Percentiles rank a stretch among this genome's conserved stretches.
Evolutionary conservation across 352 stramenopile genomes (phyloP).

Genomic region (Elongisporangium prolatum): DNA sequence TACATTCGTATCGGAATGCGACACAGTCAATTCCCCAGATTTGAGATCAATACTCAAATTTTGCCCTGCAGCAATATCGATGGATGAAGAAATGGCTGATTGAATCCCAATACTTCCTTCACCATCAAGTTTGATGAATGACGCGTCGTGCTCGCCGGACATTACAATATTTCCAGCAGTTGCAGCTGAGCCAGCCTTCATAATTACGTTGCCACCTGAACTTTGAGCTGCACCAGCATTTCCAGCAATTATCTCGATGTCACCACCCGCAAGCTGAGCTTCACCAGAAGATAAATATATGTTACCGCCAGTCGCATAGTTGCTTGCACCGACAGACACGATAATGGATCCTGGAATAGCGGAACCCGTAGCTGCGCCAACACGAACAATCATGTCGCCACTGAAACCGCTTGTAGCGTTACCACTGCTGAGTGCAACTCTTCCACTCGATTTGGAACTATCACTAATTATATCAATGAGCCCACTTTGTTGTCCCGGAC

Average conservation of each 20-base stretch:
- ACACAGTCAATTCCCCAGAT: constrained; percentile 44
- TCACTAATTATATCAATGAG: not conserved
- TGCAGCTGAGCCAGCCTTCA: constrained; percentile 17
- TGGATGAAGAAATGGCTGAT: constrained; percentile 18
- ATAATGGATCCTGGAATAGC: not conserved
- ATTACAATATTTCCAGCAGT: constrained; percentile 13
- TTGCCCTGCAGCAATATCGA: constrained; percentile 40
- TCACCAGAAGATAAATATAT: constrained; percentile 4
- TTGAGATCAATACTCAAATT: constrained; percentile 47
- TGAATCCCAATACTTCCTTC: constrained; percentile 36
- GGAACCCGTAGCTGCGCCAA: not conserved
- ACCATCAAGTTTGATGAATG: constrained; percentile 16
- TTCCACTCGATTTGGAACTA: constrained; percentile 1
- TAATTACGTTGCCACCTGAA: constrained; percentile 13
- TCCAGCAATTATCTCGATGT: constrained; percentile 21
- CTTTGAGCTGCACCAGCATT: constrained; percentile 10
- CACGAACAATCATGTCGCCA: constrained; percentile 10
- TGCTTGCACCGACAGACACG: not conserved
- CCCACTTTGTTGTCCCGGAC: constrained; percentile 2
- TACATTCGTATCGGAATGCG: constrained; percentile 36
- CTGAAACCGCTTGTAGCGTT: constrained; percentile 5
- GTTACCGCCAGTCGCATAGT: not conserved
- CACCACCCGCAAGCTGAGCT: constrained; percentile 2
- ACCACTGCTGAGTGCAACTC: constrained; percentile 2
- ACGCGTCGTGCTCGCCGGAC: constrained; percentile 14